Evolutionary conservation across 306 rosid genomes (phyloP), one percentile per base, ranked within the genome.

Genomic region (Potentilla sterilis): DNA sequence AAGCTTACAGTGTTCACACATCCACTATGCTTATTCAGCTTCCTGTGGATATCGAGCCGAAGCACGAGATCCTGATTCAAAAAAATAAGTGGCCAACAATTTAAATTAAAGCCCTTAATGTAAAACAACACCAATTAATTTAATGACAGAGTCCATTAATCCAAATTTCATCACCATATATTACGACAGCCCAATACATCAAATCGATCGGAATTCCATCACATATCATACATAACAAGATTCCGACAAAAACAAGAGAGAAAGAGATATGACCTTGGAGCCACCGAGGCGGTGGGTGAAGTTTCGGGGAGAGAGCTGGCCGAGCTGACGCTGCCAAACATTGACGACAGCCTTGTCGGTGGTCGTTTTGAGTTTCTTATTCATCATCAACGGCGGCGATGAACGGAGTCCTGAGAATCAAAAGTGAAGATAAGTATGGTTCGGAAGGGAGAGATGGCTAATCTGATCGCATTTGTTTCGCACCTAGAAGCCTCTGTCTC

Each of bases 1-100:
- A 95, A 95, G 91, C 87, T 76, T 47, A 95, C 85, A 21, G 97
- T 90, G 83, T 90, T 92, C 6, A 92, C 96, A 86, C 96, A 95
- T 22, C 96, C 92, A 75, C 75, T 88, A 82, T 95, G 98, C 79
- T 83, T 90, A 38, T 80, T 87, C 41, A 92, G 85, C 83, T 87
- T 92, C 83, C 72, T 78, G 57, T 68, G 65, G 54, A 89, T 37
- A 78, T 90, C 97, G 75, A 92, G 88, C 42, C 96, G 89, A 51
- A 88, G 93, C 37, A 95, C 93, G 24, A 92, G 88, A 89, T 88
- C 96, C 97, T 95, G 80, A 79, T 75, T 62, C 38, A 40, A 70
- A 59, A 68, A 13, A 58, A n/a, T 19, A 32, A 6, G 0, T 24
- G 35, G 4, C 28, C 11, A 15, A 19, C 28, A 18, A 44, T 48